Percentiles rank a stretch among this genome's conserved stretches.
These are phyloP conservation scores for Sugiyamaella boreocaroliniensis DNA, from an alignment of 805 yeast genomes.

Conservation along the genomic window DNA sequence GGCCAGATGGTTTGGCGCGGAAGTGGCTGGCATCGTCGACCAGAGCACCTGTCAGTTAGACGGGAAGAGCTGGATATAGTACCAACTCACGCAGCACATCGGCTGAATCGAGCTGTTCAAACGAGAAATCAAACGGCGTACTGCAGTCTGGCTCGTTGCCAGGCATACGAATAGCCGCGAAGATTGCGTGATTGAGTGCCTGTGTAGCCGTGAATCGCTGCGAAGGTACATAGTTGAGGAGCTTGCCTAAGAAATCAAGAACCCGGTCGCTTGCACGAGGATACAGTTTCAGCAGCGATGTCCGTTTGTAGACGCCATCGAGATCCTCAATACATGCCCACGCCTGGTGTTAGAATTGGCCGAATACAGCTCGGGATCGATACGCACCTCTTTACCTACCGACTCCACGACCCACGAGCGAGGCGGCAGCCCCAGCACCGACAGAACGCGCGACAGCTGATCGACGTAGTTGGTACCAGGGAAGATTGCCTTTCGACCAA, in stretches of 20 bases:
- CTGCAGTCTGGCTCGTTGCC: conserved; percentile 51
- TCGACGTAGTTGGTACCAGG: conserved; percentile 66
- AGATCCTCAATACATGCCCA: background rate
- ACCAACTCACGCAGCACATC: background rate
- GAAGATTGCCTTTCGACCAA: conserved; percentile 73
- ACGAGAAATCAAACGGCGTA: conserved; percentile 55
- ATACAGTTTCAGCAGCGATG: conserved; percentile 35
- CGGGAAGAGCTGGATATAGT: background rate
- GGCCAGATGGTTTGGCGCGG: background rate
- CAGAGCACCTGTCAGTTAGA: background rate
- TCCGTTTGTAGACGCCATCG: background rate
- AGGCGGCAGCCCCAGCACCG: conserved; percentile 67
- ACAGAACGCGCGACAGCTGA: conserved; percentile 63
- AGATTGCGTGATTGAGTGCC: conserved; percentile 52
- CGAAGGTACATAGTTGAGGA: conserved; percentile 61
- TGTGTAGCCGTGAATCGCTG: conserved; percentile 49
- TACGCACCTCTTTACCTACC: background rate
- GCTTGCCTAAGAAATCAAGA: conserved; percentile 41
- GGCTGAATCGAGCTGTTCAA: conserved; percentile 40
- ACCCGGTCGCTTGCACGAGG: conserved; percentile 56
- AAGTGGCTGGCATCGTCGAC: background rate
- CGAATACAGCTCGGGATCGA: too few relatives aligned
- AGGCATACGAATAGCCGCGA: conserved; percentile 45
- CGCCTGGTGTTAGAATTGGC: background rate
- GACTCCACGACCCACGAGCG: background rate